These are phyloP conservation scores for Copromyces sp. DNA, from an alignment of 495 filamentous ascomycete genomes.

Conservation along the genomic window DNA sequence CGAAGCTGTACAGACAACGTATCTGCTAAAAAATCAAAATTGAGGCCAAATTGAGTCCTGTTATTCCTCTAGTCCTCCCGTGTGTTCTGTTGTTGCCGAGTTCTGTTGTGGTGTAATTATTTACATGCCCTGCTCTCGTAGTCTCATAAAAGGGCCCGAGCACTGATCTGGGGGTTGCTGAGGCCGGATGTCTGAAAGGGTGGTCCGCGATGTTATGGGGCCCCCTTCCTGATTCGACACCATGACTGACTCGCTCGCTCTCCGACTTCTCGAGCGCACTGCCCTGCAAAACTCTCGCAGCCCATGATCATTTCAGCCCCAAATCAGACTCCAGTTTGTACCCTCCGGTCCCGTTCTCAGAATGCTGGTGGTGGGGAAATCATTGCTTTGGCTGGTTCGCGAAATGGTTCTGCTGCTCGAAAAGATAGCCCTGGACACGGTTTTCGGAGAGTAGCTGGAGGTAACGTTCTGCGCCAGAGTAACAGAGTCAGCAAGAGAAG, in stretches of 20 bases:
- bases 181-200: not conserved
- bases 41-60: not conserved
- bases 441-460: conserved; percentile 77
- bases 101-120: not conserved
- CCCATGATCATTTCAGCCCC: not conserved
- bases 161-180: not conserved
- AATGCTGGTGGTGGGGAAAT: not conserved
- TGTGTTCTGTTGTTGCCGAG: not conserved
- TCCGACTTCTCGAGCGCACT: not conserved
- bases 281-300: not conserved
- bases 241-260: not conserved
- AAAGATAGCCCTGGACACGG: conserved; percentile 80
- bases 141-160: not conserved
- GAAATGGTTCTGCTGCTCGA: conserved; percentile 84
- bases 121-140: not conserved
- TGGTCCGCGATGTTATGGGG: not conserved
- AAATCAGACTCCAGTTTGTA: not conserved
- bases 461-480: conserved; percentile 62
- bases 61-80: not conserved
- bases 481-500: conserved; percentile 1
- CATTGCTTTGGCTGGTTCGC: conserved; percentile 32
- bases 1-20: not conserved
- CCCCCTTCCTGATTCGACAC: not conserved
- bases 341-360: not conserved
- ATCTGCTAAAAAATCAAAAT: not conserved